Evolutionary conservation across 176 grass and related monocot genomes (phyloP), one percentile per base, ranked within the genome.

Genomic region (Phoenix roebelenii): DNA sequence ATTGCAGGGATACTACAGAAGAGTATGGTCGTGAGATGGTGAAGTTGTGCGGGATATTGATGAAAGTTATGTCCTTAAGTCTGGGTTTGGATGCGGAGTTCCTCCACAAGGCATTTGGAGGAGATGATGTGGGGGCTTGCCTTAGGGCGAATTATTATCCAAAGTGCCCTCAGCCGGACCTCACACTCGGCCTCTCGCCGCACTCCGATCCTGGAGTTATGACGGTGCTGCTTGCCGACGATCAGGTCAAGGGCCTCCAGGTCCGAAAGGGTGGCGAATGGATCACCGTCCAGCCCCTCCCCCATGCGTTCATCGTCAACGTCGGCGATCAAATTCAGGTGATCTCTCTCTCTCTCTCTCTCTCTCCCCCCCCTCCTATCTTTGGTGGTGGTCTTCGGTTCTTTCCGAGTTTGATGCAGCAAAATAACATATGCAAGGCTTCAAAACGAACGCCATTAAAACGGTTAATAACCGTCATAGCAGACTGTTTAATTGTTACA

Each of bases 251-350:
- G 6, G 90, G 90, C 28, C 82, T 95, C 22, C 90, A 95, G 74
- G 85, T 95, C 7, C 85, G 72, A 62, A 52, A 18, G 52, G 84
- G 72, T 16, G 85, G 73, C 72, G 64, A 68, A 4, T 95, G 90
- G 90, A 63, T 95, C 79, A 89, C 85, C 5, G 82, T 95, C 20
- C 76, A 86, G 32, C 85, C 90, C 62, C 28, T 59, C 32, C 76
- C 76, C 20, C 62, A 69, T 72, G 82, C 90, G 12, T 74, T 95
- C 57, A 62, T 95, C 57, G 72, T 95, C 77, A 95, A 95, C 79
- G 72, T 95, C 25, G 90, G 90, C 54, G 90, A 95, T 77, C 90
- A 95, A 58, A 72, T 89, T 55, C 79, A 95, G 90, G 89, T 91
- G 52, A 14, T 2, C 23, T 2, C 44, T 54, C n/a, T 20, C 5